Conservation (phyloP, 2,329 filamentous ascomycete genomes). For the Neofusicoccum cordaticola region DNA sequence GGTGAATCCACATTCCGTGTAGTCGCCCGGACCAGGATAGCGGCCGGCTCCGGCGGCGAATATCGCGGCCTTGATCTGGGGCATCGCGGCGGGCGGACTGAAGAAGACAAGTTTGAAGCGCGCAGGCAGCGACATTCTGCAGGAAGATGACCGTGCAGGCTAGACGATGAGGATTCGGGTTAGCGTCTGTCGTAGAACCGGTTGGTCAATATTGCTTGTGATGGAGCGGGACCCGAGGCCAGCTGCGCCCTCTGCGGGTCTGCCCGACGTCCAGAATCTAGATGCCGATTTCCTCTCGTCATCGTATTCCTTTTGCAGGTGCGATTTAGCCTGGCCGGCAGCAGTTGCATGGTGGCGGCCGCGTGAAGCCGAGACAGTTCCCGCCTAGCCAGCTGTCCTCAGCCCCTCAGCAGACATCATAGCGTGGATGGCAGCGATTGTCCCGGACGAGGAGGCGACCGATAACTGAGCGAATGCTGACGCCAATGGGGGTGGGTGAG, state of each 20-base stretch:
- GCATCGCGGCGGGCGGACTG: constrained; percentile 37
- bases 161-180: neutral
- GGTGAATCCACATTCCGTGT: constrained; percentile 44
- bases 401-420: neutral
- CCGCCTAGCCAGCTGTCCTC: neutral
- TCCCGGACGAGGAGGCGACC: neutral
- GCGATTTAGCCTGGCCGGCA: neutral
- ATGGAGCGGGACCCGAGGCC: neutral
- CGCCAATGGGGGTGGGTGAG: neutral
- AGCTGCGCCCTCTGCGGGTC: neutral
- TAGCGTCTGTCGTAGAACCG: neutral
- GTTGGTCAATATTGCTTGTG: neutral
- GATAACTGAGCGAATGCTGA: neutral
- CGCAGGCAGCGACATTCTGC: constrained; percentile 18
- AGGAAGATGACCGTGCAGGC: neutral
- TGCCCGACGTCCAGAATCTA: constrained; percentile 4
- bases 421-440: neutral
- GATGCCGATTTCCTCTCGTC: neutral
- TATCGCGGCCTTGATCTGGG: constrained; percentile 42
- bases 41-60: constrained; percentile 46
- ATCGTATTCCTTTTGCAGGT: neutral
- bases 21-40: constrained; percentile 41
- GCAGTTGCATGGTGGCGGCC: neutral
- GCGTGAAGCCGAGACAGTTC: neutral
- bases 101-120: constrained; percentile 48